Base-by-base conservation (phyloP, 306 rosid genomes). In the Vachellia pachyceras region DNA sequence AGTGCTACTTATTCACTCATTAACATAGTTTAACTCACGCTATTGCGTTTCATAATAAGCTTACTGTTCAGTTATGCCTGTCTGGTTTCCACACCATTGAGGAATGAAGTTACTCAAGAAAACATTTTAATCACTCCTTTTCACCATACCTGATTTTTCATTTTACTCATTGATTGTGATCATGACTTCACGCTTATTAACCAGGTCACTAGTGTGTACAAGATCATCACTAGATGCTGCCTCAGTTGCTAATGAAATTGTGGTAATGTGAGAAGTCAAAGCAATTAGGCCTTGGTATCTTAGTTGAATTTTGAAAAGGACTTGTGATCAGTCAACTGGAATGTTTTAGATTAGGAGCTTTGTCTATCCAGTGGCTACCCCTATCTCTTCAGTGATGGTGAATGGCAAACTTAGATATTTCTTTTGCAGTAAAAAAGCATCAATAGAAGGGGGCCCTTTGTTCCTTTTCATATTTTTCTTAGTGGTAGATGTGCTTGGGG, bases 1-100 rank as follows among this genome's bases (percentile, higher is more conserved):
- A 67, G 17, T 67, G 84, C 14, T 80, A n/a, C 23, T 65, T 50
- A 54, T 64, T 49, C 40, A 41, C 60, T 65, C 79, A 10, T 74
- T 65, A 36, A 44, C 45, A 22, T 39, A 42, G 14, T 69, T 47
- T 72, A 17, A 20, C 22, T 23, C 65, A 45, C 37, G 64, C 20
- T 55, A 25, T 35, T 71, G 52, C 35, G 61, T 57, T 46, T 33
- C 23, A 75, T 11, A 58, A 42, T 15, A 57, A 3, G 46, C 22
- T 72, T 10, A 60, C n/a, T 44, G 68, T 72, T 60, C 79, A 14
- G 7, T 73, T 4, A 23, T 66, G 33, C 40, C 41, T 44, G 65
- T 36, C 58, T 76, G 72, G 77, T 37, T 69, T 20, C 5, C 11
- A 40, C 57, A 76, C 61, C 9, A 77, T 47, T 71, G 75, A 7